A percentile compares a stretch with the other conserved stretches of the same genome.
Conservation (phyloP, 2,329 filamentous ascomycete genomes). For the Talaromyces sp. region DNA sequence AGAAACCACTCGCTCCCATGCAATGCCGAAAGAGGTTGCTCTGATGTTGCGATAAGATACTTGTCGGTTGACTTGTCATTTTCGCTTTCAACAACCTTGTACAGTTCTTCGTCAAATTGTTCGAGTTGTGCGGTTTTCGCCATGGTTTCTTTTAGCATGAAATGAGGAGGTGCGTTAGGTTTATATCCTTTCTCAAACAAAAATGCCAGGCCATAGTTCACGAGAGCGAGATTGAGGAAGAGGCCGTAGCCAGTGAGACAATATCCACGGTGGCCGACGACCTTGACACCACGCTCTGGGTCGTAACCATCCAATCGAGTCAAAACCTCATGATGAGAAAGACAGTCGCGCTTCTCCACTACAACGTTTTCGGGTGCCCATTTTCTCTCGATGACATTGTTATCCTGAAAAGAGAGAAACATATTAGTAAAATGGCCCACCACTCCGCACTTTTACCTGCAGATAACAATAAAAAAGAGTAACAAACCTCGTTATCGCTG, state of each 20-base stretch:
- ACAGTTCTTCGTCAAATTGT: conserved; percentile 95
- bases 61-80: conserved; percentile 79
- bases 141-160: conserved; percentile 96
- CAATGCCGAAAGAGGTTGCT: conserved; percentile 89
- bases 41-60: conserved; percentile 74
- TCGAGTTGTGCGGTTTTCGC: conserved; percentile 96
- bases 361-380: conserved; percentile 75
- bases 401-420: conserved; percentile 47
- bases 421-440: background rate
- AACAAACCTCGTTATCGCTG: conserved; percentile 67
- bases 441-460: background rate
- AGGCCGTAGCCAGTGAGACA: conserved; percentile 86
- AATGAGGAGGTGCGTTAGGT: conserved; percentile 79
- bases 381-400: conserved; percentile 70
- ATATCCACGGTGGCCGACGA: conserved; percentile 91
- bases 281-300: conserved; percentile 84
- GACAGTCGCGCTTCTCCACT: conserved; percentile 68
- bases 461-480: background rate
- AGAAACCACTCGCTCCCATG: conserved; percentile 93
- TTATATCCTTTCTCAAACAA: conserved; percentile 75
- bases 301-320: conserved; percentile 86
- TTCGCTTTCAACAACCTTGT: conserved; percentile 84
- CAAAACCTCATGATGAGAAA: conserved; percentile 94
- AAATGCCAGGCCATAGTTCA: conserved; percentile 93
- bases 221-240: conserved; percentile 83